Conservation (phyloP, 1,284 basidiomycete genomes). For the Peniophora sp. region DNA sequence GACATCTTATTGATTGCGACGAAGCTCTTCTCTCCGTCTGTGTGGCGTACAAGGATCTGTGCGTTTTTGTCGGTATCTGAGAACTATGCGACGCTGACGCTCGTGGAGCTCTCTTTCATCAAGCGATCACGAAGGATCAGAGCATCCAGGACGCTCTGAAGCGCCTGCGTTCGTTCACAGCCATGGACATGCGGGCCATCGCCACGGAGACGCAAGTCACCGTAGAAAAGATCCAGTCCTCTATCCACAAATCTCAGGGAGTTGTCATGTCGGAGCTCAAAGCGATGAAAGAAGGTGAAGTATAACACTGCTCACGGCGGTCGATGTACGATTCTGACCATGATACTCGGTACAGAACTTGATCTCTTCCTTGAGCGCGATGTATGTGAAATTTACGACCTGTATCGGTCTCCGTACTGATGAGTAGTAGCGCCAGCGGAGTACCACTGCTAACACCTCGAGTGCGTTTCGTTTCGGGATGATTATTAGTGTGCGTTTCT, state of each 20-base stretch:
- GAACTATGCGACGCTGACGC: neutral
- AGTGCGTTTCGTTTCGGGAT: too few relatives aligned
- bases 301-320: too few relatives aligned
- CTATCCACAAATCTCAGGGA: neutral
- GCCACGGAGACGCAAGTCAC: neutral
- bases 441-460: too few relatives aligned
- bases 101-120: neutral
- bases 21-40: neutral
- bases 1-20: neutral
- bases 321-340: too few relatives aligned
- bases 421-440: too few relatives aligned
- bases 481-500: too few relatives aligned
- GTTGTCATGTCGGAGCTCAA: too few relatives aligned
- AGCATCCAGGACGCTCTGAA: neutral
- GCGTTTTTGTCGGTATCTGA: neutral
- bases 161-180: neutral
- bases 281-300: too few relatives aligned
- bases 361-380: too few relatives aligned
- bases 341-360: too few relatives aligned
- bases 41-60: neutral
- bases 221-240: neutral
- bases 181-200: neutral
- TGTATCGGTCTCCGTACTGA: too few relatives aligned
- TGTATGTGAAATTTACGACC: too few relatives aligned
- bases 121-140: neutral